Conservation (phyloP, 768 basidiomycete species). For the Xerocomus spinulosus region DNA sequence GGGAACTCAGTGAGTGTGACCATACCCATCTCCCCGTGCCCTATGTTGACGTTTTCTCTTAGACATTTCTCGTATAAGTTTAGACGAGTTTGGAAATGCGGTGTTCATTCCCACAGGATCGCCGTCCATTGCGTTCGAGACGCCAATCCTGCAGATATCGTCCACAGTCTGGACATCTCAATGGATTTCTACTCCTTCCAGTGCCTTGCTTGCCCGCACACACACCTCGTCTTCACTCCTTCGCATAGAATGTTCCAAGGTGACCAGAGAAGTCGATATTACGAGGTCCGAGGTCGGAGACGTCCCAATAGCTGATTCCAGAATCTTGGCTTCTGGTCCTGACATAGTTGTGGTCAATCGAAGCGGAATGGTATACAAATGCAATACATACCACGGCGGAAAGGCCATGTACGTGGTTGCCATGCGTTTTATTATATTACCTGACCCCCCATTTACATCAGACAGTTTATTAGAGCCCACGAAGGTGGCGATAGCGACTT, state of each 20-base stretch:
- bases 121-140: constrained; percentile 48
- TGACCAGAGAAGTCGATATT: constrained; percentile 37
- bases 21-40: background rate
- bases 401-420: constrained; percentile 38
- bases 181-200: constrained; percentile 12
- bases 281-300: constrained; percentile 39
- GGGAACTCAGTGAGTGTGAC: constrained; percentile 53
- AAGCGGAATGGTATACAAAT: constrained; percentile 48
- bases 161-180: constrained; percentile 26
- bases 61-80: constrained; percentile 50
- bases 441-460: constrained; percentile 6
- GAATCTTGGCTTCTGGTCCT: constrained; percentile 30
- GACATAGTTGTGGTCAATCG: constrained; percentile 46
- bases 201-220: constrained; percentile 40
- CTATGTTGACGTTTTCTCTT: constrained; percentile 4
- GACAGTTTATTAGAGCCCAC: constrained; percentile 17
- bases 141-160: constrained; percentile 64
- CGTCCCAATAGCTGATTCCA: constrained; percentile 45
- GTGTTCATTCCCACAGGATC: constrained; percentile 34
- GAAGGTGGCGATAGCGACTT: constrained; percentile 33
- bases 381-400: constrained; percentile 33
- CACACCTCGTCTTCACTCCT: constrained; percentile 42
- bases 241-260: constrained; percentile 20
- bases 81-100: constrained; percentile 13
- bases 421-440: background rate